These are phyloP conservation scores for Rauvolfia tetraphylla DNA, from an alignment of 257 asterid species.

Conservation along the genomic window DNA sequence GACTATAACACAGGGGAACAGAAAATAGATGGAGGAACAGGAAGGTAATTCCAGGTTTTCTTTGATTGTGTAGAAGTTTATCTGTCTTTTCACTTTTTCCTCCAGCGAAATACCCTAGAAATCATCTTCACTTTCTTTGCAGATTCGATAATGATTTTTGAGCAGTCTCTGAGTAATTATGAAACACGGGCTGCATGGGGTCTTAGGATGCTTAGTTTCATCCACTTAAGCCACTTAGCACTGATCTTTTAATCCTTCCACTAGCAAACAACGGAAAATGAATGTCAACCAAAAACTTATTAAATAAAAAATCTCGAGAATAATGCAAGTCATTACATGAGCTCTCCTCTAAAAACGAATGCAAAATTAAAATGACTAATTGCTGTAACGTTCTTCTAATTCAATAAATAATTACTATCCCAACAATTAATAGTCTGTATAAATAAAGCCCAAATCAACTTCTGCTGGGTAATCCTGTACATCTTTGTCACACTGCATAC, in stretches of 20 bases:
- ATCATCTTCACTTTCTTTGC: not conserved
- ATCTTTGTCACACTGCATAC: too few species aligned
- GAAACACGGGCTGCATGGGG: not conserved
- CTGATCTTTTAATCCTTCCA: not conserved
- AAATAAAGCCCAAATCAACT: too few species aligned
- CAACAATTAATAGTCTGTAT: too few species aligned
- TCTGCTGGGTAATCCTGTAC: not conserved
- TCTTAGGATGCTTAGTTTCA: not conserved
- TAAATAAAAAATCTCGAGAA: not conserved
- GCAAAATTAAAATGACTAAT: not conserved
- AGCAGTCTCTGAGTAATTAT: not conserved
- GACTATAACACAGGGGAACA: not conserved
- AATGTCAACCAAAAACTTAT: not conserved
- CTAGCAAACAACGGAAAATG: not conserved
- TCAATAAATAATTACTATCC: not conserved
- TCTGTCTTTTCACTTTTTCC: not conserved
- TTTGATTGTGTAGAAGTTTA: not conserved
- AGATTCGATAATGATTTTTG: not conserved
- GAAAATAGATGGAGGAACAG: not conserved
- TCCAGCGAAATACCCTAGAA: not conserved
- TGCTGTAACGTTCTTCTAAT: not conserved
- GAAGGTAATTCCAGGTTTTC: not conserved
- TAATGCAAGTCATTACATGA: not conserved
- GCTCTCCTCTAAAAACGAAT: not conserved
- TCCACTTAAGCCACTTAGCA: not conserved